Percentiles rank a stretch among this genome's conserved stretches.
Conservation (phyloP, 208 protist species). For the Phytomonas sp. region DNA sequence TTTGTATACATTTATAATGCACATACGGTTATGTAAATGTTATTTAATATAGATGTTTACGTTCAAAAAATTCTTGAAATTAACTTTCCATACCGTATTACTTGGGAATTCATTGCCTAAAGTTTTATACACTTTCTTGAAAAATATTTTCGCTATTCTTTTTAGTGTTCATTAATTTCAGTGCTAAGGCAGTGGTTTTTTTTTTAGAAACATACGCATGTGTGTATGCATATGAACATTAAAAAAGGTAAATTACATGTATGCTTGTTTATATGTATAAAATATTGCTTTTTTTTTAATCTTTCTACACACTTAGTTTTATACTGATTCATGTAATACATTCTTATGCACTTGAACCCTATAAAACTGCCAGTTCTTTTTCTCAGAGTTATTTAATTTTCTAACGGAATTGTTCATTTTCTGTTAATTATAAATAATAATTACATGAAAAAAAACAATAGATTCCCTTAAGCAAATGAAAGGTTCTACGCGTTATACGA, state of each 20-base stretch:
- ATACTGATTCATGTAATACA: too few relatives aligned
- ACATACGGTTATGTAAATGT: background rate
- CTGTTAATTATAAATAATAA: background rate
- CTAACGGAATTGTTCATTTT: background rate
- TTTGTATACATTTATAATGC: constrained; percentile 6
- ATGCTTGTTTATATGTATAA: background rate
- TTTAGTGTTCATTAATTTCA: background rate
- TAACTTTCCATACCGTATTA: background rate
- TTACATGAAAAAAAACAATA: background rate
- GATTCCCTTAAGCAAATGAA: too few relatives aligned
- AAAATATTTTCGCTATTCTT: background rate
- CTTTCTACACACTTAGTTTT: background rate
- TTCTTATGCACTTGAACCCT: too few relatives aligned
- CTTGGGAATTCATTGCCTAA: background rate
- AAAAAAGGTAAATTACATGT: background rate
- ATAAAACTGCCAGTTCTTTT: too few relatives aligned
- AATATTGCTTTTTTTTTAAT: background rate
- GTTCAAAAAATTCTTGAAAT: background rate
- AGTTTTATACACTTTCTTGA: background rate
- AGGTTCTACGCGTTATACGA: too few relatives aligned
- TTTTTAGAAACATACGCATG: background rate
- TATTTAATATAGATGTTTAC: background rate
- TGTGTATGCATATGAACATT: background rate
- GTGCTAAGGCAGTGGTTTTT: background rate
- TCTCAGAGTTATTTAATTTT: too few relatives aligned